Percentiles rank a stretch among this genome's conserved stretches.
phyloP scores from a whole-genome alignment of 306 rosid genomes.

The Argentina anserina region DNA sequence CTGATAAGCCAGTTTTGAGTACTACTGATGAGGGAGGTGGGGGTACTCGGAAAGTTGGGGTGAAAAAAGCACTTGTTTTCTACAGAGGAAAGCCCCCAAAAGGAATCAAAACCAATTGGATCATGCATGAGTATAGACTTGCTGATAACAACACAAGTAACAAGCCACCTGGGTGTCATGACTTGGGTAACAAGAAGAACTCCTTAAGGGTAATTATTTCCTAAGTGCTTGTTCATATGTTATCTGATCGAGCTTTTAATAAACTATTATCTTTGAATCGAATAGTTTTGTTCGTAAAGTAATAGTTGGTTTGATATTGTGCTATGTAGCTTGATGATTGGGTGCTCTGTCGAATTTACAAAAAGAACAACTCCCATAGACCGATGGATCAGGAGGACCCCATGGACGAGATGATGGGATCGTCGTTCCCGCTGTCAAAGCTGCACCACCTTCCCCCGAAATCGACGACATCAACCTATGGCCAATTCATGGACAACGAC shows the following conservation, averaged over 20 bases:
- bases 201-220: constrained; percentile 65
- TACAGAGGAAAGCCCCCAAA: constrained; percentile 91
- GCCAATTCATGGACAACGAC: constrained; percentile 43
- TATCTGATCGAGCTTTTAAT: too few relatives aligned
- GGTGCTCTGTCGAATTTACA: constrained; percentile 93
- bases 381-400: constrained; percentile 56
- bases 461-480: constrained; percentile 31
- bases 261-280: background rate
- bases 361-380: constrained; percentile 68
- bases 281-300: background rate
- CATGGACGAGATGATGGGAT: constrained; percentile 51
- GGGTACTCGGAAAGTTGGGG: constrained; percentile 73
- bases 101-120: constrained; percentile 94
- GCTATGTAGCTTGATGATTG: constrained; percentile 80
- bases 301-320: background rate
- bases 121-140: constrained; percentile 91
- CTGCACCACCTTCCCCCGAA: constrained; percentile 44
- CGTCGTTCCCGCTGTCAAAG: constrained; percentile 43
- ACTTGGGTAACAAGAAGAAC: constrained; percentile 80
- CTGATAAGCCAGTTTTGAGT: constrained; percentile 81
- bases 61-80: constrained; percentile 89
- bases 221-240: too few relatives aligned
- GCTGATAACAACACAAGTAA: constrained; percentile 61
- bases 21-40: constrained; percentile 15
- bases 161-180: constrained; percentile 60